Percentiles rank a stretch among this genome's conserved stretches.
Conservation (phyloP, 352 stramenopile species). For the Globisporangium orthogonon region DNA sequence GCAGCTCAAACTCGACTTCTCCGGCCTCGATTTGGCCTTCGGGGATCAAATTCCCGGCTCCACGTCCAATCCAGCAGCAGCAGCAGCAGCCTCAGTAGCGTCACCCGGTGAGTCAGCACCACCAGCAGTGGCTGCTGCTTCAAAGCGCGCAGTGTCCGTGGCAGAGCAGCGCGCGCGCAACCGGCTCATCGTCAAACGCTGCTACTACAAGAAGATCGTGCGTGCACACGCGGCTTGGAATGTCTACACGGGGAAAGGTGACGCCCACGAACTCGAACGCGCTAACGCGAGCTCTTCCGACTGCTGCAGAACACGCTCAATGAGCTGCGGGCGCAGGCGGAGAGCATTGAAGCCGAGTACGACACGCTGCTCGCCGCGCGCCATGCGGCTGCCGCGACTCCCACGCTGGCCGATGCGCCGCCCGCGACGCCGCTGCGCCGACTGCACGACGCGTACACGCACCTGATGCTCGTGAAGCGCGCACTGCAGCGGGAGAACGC, state of each 20-base stretch:
- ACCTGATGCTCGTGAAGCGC: constrained; percentile 38
- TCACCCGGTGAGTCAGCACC: no score
- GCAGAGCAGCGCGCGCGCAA: constrained; percentile 54
- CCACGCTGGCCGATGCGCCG: constrained; percentile 5
- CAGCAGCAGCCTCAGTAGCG: constrained; percentile 1
- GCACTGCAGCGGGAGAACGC: constrained; percentile 48
- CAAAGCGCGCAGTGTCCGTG: constrained; percentile 19
- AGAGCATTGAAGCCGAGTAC: constrained; percentile 36
- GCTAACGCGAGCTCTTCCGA: neutral
- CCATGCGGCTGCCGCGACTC: constrained; percentile 22
- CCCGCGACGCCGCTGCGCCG: neutral
- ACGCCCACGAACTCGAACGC: neutral
- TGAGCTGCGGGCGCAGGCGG: constrained; percentile 40
- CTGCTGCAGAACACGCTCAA: constrained; percentile 43
- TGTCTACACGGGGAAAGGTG: no score
- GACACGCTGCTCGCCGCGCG: constrained; percentile 15
- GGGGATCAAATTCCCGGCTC: no score
- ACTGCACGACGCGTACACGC: constrained; percentile 35
- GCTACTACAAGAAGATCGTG: constrained; percentile 82
- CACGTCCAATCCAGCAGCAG: neutral
- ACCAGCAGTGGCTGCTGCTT: constrained; percentile 4
- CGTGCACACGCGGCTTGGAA: constrained; percentile 13
- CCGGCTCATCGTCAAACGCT: constrained; percentile 64
- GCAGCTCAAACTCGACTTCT: constrained; percentile 18
- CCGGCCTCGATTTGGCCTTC: constrained; percentile 5